Conservation (phyloP, 805 yeast genomes). For the Metschnikowia matae region DNA sequence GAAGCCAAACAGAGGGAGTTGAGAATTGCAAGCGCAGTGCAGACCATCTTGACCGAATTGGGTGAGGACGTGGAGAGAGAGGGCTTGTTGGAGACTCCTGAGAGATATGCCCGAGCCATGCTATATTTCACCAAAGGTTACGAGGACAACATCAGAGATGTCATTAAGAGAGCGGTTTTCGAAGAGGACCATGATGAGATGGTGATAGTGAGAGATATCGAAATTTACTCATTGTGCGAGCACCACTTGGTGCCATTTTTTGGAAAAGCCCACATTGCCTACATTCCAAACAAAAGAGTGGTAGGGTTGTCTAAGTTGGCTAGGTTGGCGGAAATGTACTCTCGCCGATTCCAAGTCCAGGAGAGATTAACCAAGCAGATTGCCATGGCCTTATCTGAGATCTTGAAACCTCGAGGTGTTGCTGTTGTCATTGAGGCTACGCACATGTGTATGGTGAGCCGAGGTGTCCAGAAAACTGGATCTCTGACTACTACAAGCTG, state of each 20-base stretch:
- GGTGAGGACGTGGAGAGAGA: slow-evolving; percentile 91
- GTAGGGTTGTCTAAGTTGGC: slow-evolving; percentile 92
- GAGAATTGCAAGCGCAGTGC: slow-evolving; percentile 83
- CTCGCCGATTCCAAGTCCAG: slow-evolving; percentile 95
- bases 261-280: slow-evolving; percentile 97
- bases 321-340: slow-evolving; percentile 93
- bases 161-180: slow-evolving; percentile 90
- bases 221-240: slow-evolving; percentile 88
- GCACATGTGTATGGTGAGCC: slow-evolving; percentile 98
- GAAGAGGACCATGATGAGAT: slow-evolving; percentile 98
- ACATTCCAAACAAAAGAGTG: slow-evolving; percentile 91
- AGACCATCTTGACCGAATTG: slow-evolving; percentile 68
- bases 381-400: slow-evolving; percentile 91
- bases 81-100: slow-evolving; percentile 91
- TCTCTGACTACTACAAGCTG: slow-evolving; percentile 92
- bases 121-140: slow-evolving; percentile 93
- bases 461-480: slow-evolving; percentile 96
- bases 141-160: slow-evolving; percentile 88
- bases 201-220: slow-evolving; percentile 96
- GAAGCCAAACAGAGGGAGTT: slow-evolving; percentile 62
- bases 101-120: slow-evolving; percentile 95
- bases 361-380: slow-evolving; percentile 95
- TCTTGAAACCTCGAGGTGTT: slow-evolving; percentile 91
- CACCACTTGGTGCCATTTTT: slow-evolving; percentile 97
- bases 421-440: slow-evolving; percentile 98